Conservation (phyloP, 805 yeast genomes). For the Monosporozyma solicola region DNA sequence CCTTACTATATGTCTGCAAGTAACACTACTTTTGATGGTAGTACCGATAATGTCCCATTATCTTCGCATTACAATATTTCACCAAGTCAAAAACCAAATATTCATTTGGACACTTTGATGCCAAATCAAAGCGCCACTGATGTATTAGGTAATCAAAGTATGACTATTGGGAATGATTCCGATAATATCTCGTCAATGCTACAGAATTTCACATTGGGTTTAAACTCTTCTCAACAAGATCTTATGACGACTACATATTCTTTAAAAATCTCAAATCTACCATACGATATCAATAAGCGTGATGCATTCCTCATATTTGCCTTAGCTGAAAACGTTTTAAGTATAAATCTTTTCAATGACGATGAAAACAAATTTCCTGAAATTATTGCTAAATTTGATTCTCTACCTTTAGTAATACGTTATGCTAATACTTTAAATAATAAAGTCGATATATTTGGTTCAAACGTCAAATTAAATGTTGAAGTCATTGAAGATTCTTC, state of each 20-base stretch:
- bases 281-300: constrained; percentile 52
- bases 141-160: not conserved
- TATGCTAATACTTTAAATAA: constrained; percentile 35
- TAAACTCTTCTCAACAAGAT: constrained; percentile 7
- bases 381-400: constrained; percentile 38
- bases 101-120: not conserved
- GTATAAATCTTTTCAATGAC: constrained; percentile 36
- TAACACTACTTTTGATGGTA: constrained; percentile 2
- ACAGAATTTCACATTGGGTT: constrained; percentile 20
- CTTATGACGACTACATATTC: constrained; percentile 11
- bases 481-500: constrained; percentile 34
- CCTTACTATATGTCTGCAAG: not conserved
- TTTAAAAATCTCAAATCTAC: constrained; percentile 47
- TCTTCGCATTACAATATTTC: not conserved
- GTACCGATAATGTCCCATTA: constrained; percentile 1
- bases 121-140: not conserved
- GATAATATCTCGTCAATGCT: constrained; percentile 24
- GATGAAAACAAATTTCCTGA: constrained; percentile 7
- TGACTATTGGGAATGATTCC: not conserved
- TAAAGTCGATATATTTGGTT: constrained; percentile 40
- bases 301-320: constrained; percentile 64
- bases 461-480: constrained; percentile 33
- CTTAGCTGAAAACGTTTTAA: constrained; percentile 53
- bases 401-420: constrained; percentile 37
- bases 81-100: constrained; percentile 3